phyloP scores from a whole-genome alignment of 352 stramenopile genomes.

The Globisporangium alternatum region DNA sequence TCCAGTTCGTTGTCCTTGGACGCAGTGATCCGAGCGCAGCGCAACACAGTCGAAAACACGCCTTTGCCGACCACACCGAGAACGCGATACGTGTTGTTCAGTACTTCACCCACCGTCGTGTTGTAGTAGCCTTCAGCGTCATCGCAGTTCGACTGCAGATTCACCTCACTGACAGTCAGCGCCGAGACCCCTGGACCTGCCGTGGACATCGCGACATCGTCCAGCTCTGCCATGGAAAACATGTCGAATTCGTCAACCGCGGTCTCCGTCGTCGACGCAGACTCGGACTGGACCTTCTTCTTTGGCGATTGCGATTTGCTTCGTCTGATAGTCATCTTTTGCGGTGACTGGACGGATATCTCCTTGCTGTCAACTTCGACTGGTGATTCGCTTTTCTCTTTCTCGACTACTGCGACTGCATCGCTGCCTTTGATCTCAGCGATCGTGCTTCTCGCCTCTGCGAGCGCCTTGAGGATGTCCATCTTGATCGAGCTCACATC shows the following conservation, averaged over 20 bases:
- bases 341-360: background rate
- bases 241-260: conserved; percentile 83
- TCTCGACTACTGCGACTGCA: background rate
- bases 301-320: conserved; percentile 12
- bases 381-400: conserved; percentile 4
- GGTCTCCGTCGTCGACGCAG: conserved; percentile 3
- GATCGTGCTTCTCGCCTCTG: conserved; percentile 70
- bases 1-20: conserved; percentile 16
- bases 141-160: conserved; percentile 91
- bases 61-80: conserved; percentile 94
- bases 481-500: conserved; percentile 79
- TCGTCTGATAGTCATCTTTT: conserved; percentile 1
- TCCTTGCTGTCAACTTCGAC: background rate
- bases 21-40: conserved; percentile 77
- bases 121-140: conserved; percentile 98
- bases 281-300: conserved; percentile 11
- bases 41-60: conserved; percentile 98
- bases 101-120: conserved; percentile 91
- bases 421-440: conserved; percentile 49
- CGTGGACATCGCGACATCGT: conserved; percentile 39
- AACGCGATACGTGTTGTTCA: conserved; percentile 91
- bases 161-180: conserved; percentile 36
- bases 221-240: conserved; percentile 76
- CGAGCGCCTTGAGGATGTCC: conserved; percentile 76
- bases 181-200: conserved; percentile 25